Evolutionary conservation across 805 yeast genomes (phyloP).

Genomic region (Naumovozyma castellii): DNA sequence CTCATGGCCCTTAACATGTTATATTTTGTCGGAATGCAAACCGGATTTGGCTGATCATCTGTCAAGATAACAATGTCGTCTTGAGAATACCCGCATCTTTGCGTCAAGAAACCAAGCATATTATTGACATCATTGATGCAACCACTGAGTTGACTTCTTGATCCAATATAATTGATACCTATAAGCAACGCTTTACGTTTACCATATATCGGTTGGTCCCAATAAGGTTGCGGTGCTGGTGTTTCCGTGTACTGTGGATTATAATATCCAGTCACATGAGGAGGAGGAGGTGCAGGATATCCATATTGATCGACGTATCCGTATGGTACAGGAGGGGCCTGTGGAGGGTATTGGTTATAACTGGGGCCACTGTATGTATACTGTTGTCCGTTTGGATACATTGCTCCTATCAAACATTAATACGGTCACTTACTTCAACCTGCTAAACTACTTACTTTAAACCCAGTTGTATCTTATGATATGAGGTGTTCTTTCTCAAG

Average conservation of each 20-base stretch:
- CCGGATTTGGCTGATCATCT: constrained; percentile 43
- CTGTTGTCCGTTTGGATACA: neutral
- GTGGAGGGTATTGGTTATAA: constrained; percentile 1
- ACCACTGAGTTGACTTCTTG: constrained; percentile 53
- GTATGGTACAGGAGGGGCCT: constrained; percentile 5
- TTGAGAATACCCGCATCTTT: constrained; percentile 38
- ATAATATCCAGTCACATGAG: no score
- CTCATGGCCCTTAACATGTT: constrained; percentile 72
- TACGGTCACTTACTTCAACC: no score
- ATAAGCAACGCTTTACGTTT: constrained; percentile 62
- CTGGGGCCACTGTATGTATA: neutral
- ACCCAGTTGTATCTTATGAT: no score
- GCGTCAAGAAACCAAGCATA: constrained; percentile 37
- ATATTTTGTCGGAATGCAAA: constrained; percentile 49
- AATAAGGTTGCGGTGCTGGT: no score
- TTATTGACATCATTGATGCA: constrained; percentile 73
- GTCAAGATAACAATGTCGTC: constrained; percentile 53
- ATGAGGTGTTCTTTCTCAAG: no score
- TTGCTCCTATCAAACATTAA: no score
- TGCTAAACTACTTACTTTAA: no score
- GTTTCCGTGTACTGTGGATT: no score
- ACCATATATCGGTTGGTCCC: constrained; percentile 34
- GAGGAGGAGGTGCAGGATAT: no score
- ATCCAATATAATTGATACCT: constrained; percentile 71
- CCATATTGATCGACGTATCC: constrained; percentile 1